Evolutionary conservation across 768 basidiomycete genomes (phyloP).

Genomic region (Chalciporus sphaerocephalus): DNA sequence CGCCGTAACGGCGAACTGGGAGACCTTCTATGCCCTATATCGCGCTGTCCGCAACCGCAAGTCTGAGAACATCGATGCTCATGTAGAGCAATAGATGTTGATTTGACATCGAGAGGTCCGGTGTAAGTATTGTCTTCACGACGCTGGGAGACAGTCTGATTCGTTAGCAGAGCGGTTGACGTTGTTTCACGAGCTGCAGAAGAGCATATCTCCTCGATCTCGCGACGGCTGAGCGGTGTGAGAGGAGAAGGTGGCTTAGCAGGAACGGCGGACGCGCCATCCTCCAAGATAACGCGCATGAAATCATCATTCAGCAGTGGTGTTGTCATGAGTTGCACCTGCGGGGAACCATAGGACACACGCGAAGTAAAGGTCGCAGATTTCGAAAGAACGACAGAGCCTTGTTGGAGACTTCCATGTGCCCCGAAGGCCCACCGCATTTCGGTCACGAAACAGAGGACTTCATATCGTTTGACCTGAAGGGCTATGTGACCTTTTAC

Average conservation of each 20-base stretch:
- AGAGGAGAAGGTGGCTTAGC: slow-evolving; percentile 10
- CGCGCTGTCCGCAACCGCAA: neutral
- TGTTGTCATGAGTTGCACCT: neutral
- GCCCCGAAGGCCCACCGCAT: slow-evolving; percentile 24
- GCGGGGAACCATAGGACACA: neutral
- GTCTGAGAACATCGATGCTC: neutral
- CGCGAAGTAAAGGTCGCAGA: neutral
- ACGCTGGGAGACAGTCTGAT: neutral
- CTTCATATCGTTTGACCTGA: slow-evolving; percentile 26
- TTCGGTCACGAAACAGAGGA: slow-evolving; percentile 26
- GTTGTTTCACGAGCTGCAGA: neutral
- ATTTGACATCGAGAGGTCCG: neutral
- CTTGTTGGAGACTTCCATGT: slow-evolving; percentile 12
- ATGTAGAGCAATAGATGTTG: neutral
- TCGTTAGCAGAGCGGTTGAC: neutral
- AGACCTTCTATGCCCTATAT: neutral
- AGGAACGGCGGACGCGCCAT: neutral
- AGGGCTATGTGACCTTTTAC: neutral
- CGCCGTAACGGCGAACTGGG: neutral
- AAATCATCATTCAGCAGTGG: slow-evolving; percentile 15
- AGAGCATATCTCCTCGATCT: slow-evolving; percentile 15
- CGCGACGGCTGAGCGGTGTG: slow-evolving; percentile 15
- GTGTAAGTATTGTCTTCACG: neutral
- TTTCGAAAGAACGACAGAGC: slow-evolving; percentile 17
- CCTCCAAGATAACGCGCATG: slow-evolving; percentile 15